Evolutionary conservation across 345 rosid species (phyloP), one percentile per base, ranked within the genome.

Genomic region (Euphorbia peplus): DNA sequence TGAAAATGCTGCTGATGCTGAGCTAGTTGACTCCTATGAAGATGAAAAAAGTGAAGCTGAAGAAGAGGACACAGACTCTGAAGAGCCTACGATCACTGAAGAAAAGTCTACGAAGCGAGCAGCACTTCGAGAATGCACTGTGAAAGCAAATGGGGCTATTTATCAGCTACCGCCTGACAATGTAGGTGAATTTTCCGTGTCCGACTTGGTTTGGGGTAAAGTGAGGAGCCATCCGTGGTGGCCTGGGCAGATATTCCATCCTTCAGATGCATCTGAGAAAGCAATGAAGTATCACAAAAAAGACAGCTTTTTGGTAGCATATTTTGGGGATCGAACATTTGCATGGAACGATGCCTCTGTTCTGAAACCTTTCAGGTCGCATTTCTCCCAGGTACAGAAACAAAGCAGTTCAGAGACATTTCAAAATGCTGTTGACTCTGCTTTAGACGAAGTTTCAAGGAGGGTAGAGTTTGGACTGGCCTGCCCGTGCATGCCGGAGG

Each of bases 181-280:
- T 66, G 85, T 83, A 69, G 84, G 79, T 37, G 84, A 73, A 30
- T 78, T 84, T 57, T 58, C 64, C 26, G 83, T 88, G 60, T 80
- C 85, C 37, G 91, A 86, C 73, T 76, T 86, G 78, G 91, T 88
- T 14, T 88, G 95, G 95, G 89, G 91, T 30, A 88, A 88, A 74
- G 89, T 86, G 50, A 83, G 88, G 75, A 86, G 91, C 81, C 91
- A 88, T 75, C 95, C 89, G 2, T 86, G 91, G 95, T 88, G 95
- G 95, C 95, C 95, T 65, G 95, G 95, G 8, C 91, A 88, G 80
- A 88, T 88, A 53, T 85, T 82, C 71, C 83, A 88, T 78, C 78
- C 88, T 64, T 76, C 87, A n/a, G 83, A 83, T 71, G 87, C 95
- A 19, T 86, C 89, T 7, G 91, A 86, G 63, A 83, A 75, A 79